phyloP scores from a whole-genome alignment of 2,329 filamentous ascomycete species.

The Beauveria australis region DNA sequence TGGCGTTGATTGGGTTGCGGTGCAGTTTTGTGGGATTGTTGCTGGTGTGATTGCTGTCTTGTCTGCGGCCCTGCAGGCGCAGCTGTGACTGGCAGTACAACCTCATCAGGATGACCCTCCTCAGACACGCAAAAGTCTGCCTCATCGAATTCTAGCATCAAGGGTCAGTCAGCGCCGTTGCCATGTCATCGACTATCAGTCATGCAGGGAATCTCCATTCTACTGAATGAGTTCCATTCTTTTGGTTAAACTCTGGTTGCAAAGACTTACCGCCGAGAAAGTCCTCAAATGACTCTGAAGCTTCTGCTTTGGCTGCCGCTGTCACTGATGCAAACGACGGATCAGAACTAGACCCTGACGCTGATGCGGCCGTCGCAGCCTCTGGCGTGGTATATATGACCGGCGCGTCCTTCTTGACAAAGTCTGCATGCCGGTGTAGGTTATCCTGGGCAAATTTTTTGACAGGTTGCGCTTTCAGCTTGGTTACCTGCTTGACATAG shows the following conservation, averaged over 20 bases:
- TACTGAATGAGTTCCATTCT: not conserved
- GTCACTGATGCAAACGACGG: slow-evolving; percentile 33
- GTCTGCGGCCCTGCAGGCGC: not conserved
- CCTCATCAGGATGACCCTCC: slow-evolving; percentile 67
- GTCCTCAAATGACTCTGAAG: slow-evolving; percentile 40
- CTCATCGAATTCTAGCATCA: slow-evolving; percentile 58
- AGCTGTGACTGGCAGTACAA: slow-evolving; percentile 24
- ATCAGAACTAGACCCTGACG: not conserved
- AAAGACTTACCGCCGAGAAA: slow-evolving; percentile 36
- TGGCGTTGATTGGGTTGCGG: not conserved
- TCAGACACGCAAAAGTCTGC: slow-evolving; percentile 65
- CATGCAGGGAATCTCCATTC: not conserved
- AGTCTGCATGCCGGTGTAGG: slow-evolving; percentile 75
- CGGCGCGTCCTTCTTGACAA: slow-evolving; percentile 48
- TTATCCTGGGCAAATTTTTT: slow-evolving; percentile 71
- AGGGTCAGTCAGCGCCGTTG: not conserved
- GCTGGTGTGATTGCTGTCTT: not conserved
- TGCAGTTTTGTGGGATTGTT: not conserved
- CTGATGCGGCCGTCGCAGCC: not conserved
- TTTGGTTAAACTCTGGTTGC: not conserved
- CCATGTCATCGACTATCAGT: not conserved
- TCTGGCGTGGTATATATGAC: not conserved
- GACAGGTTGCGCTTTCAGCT: slow-evolving; percentile 67
- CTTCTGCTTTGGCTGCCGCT: slow-evolving; percentile 2
- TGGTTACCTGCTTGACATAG: slow-evolving; percentile 82